phyloP scores from a whole-genome alignment of 495 filamentous ascomycete genomes.

The Talaromyces nanjingensis region DNA sequence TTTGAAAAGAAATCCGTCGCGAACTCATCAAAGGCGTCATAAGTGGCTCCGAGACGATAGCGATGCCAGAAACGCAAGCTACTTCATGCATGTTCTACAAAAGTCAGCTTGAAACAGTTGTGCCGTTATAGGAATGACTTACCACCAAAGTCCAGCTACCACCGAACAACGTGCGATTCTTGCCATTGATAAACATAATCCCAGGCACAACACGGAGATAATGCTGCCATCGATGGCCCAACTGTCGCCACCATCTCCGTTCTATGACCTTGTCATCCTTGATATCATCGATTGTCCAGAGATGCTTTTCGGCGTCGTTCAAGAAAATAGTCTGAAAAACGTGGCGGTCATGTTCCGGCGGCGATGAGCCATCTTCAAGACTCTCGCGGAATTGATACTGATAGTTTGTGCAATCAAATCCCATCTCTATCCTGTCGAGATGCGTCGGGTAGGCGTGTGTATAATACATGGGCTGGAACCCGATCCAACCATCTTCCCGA shows the following conservation, averaged over 20 bases:
- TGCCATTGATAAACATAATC: constrained; percentile 75
- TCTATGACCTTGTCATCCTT: constrained; percentile 61
- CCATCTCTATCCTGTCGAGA: constrained; percentile 72
- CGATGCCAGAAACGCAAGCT: constrained; percentile 69
- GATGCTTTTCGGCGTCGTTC: constrained; percentile 54
- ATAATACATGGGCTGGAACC: constrained; percentile 77
- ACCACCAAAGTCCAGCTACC: constrained; percentile 73
- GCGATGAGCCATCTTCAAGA: constrained; percentile 27
- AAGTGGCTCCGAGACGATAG: constrained; percentile 69
- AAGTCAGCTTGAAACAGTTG: background rate
- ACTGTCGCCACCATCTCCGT: constrained; percentile 80
- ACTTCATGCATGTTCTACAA: constrained; percentile 71
- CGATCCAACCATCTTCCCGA: constrained; percentile 31
- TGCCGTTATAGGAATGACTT: constrained; percentile 17
- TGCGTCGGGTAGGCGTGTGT: constrained; percentile 62
- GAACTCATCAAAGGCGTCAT: constrained; percentile 56
- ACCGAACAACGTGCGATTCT: constrained; percentile 60
- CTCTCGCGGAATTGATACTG: constrained; percentile 68
- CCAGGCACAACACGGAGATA: constrained; percentile 70
- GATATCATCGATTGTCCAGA: constrained; percentile 72
- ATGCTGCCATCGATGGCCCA: constrained; percentile 76
- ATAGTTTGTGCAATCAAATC: constrained; percentile 80
- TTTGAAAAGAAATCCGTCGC: constrained; percentile 51
- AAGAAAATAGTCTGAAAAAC: constrained; percentile 83
- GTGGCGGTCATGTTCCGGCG: constrained; percentile 49